Percentiles rank a stretch among this genome's conserved stretches.
These are phyloP conservation scores for Candida pseudofarinosa DNA, from an alignment of 805 yeast species.

Conservation along the genomic window DNA sequence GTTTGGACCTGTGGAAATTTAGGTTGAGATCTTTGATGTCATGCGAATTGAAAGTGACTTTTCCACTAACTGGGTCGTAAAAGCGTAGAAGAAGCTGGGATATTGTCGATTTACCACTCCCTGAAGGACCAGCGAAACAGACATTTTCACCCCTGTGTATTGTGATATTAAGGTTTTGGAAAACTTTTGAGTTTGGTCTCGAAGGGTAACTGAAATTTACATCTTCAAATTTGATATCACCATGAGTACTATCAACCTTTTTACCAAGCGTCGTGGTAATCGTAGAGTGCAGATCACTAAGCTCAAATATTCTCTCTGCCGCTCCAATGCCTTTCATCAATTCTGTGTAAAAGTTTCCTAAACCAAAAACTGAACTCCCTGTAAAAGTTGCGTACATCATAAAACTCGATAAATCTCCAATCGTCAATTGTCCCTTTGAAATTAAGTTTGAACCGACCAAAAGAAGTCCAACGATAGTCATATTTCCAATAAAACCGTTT, in stretches of 20 bases:
- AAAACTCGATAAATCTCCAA: constrained; percentile 88
- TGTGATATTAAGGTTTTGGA: constrained; percentile 53
- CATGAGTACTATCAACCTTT: constrained; percentile 39
- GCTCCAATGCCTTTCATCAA: constrained; percentile 98
- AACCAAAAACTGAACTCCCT: constrained; percentile 87
- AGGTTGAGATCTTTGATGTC: constrained; percentile 63
- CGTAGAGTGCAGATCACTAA: constrained; percentile 70
- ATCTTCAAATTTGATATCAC: constrained; percentile 58
- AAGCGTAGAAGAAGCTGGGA: constrained; percentile 75
- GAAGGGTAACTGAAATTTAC: constrained; percentile 81
- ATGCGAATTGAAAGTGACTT: constrained; percentile 59
- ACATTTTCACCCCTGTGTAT: constrained; percentile 81
- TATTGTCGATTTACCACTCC: constrained; percentile 91
- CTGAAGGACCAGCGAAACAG: constrained; percentile 95
- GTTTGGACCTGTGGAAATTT: constrained; percentile 63
- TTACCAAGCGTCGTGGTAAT: constrained; percentile 66
- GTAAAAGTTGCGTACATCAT: constrained; percentile 95
- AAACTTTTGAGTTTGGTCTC: constrained; percentile 66
- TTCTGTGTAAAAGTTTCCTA: constrained; percentile 89
- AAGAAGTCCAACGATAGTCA: constrained; percentile 70
- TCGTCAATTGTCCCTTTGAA: constrained; percentile 64
- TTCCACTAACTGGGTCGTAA: constrained; percentile 73
- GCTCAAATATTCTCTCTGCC: constrained; percentile 84
- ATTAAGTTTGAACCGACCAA: constrained; percentile 83
- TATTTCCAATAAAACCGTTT: constrained; percentile 82